Evolutionary conservation across 192 early-diverging fungal species (phyloP).

Genomic region (Linnemannia exigua): DNA sequence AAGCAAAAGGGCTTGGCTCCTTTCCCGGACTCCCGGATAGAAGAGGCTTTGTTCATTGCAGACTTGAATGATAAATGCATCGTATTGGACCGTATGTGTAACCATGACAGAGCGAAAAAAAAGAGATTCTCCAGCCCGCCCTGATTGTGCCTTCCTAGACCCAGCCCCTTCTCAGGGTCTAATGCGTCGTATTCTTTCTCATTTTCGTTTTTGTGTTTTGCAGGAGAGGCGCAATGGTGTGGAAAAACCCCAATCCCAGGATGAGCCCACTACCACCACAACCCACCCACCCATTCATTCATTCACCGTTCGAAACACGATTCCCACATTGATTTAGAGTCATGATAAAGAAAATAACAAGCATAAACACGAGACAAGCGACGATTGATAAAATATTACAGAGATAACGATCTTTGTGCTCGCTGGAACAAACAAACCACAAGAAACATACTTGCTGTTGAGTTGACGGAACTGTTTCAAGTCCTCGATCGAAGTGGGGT

Average conservation of each 20-base stretch:
- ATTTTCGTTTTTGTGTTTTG: neutral
- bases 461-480: slow-evolving; percentile 92
- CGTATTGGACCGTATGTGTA: neutral
- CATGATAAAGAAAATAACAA: neutral
- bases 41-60: neutral
- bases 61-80: neutral
- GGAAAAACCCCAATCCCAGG: neutral
- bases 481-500: slow-evolving; percentile 90
- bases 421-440: neutral
- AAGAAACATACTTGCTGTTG: slow-evolving; percentile 77
- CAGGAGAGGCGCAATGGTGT: neutral
- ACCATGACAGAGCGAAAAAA: neutral
- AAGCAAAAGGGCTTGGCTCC: neutral
- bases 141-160: neutral
- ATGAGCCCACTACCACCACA: neutral
- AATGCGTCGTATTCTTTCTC: neutral
- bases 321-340: neutral
- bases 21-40: neutral
- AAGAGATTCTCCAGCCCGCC: neutral
- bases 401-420: slow-evolving; percentile 7
- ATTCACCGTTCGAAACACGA: too few species aligned
- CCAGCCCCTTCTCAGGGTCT: neutral
- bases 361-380: neutral
- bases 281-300: neutral
- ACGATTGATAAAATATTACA: neutral